Evolutionary conservation across 1,139 yeast species (phyloP), one percentile per base, ranked within the genome.

Genomic region (Candida sp.): DNA sequence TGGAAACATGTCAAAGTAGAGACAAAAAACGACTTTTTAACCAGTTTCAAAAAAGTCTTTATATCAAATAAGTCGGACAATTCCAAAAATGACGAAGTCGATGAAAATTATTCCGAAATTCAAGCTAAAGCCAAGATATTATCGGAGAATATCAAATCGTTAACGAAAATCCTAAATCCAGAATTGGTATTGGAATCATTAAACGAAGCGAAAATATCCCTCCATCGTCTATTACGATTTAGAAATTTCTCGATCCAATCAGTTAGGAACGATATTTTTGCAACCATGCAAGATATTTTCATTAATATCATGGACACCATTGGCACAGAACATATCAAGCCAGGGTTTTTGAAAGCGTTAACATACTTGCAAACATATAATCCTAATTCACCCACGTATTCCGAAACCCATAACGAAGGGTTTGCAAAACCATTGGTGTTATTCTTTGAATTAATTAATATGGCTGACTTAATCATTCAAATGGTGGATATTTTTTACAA

Each of bases 401-500:
- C 47, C 1, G 51, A 48, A 15, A 40, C 45, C 6, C 47, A 43
- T 23, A 47, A 44, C 29, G 54, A 50, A 33, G 53, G 54, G 30
- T 73, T 75, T 23, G 87, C 87, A 8, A 95, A 87, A 51, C 98
- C 99, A 0, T 71, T 93, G 41, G 87, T 87, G 0, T 79, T 87
- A 43, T 93, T 93, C 57, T 87, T 95, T 19, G 97, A 91, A 58
- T 72, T 93, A 49, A 95, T 93, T 36, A 93, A 91, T 54, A 84
- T 89, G 53, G 98, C 97, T 5, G 99, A 93, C 60, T 69, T 91
- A 48, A 88, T 93, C 27, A 86, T 89, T 56, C 98, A 91, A 60
- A 89, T 93, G 96, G 70, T 90, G 37, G 93, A 88, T 47, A 89
- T 90, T 2, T 93, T 93, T 55, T 91, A 89, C 63, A 86, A 87